These are phyloP conservation scores for Puccinia hordei DNA, from an alignment of 1,284 basidiomycete genomes.

Conservation along the genomic window DNA sequence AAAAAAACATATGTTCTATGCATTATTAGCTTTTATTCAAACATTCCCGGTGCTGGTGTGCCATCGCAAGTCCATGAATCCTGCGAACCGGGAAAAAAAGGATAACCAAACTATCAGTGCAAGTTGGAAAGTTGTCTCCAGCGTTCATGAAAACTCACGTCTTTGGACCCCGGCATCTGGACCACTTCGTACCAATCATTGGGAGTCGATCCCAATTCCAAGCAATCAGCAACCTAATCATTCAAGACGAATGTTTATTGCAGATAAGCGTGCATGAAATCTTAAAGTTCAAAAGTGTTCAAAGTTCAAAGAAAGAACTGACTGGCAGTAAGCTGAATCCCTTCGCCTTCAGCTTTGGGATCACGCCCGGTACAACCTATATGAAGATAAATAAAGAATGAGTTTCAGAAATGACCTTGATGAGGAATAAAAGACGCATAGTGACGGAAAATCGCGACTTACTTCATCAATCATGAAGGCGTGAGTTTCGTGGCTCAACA, in stretches of 20 bases:
- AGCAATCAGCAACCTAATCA: constrained; percentile 30
- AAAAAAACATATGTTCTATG: not conserved
- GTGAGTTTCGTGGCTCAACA: constrained; percentile 34
- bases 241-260: not conserved
- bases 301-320: not conserved
- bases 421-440: not conserved
- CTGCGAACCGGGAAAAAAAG: not conserved
- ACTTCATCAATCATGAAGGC: constrained; percentile 12
- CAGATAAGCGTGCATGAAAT: too few species aligned
- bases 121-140: not conserved
- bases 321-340: constrained; percentile 9
- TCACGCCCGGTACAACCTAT: constrained; percentile 33
- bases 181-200: constrained; percentile 40
- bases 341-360: not conserved
- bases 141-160: constrained; percentile 14
- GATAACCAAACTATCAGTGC: not conserved
- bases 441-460: not conserved
- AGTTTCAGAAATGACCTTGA: too few species aligned
- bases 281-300: too few species aligned
- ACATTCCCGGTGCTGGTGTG: not conserved
- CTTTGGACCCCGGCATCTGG: not conserved
- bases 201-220: not conserved
- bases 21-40: not conserved
- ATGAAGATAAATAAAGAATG: constrained; percentile 1
- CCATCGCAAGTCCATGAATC: constrained; percentile 27